These are phyloP conservation scores for Misopates orontium DNA, from an alignment of 257 asterid genomes.

Conservation along the genomic window DNA sequence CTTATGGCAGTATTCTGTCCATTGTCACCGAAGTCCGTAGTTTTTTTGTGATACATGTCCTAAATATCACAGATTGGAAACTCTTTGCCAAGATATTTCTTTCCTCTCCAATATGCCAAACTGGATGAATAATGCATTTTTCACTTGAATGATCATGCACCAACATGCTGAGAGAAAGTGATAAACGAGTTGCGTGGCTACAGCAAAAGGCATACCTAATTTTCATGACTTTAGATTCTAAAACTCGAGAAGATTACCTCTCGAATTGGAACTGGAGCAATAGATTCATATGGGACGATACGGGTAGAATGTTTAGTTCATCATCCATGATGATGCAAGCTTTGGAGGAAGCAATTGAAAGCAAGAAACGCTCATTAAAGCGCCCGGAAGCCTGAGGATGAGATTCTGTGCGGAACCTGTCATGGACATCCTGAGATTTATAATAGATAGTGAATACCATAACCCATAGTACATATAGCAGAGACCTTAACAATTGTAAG, in stretches of 20 bases:
- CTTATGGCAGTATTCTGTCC: not conserved
- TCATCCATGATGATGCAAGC: constrained; percentile 64
- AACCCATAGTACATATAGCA: not conserved
- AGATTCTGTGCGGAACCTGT: constrained; percentile 59
- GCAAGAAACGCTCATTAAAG: constrained; percentile 64
- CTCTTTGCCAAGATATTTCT: not conserved
- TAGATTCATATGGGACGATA: constrained; percentile 59
- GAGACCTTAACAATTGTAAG: not conserved
- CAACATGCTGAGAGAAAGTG: not conserved
- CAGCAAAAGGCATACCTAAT: not conserved
- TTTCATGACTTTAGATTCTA: not conserved
- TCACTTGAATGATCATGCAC: constrained; percentile 3
- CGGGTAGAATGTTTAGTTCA: constrained; percentile 56
- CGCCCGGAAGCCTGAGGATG: constrained; percentile 50
- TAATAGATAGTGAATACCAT: constrained; percentile 7
- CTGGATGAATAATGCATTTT: not conserved
- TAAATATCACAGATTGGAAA: not conserved
- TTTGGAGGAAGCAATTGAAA: constrained; percentile 57
- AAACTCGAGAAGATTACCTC: constrained; percentile 36
- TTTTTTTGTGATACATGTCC: not conserved
- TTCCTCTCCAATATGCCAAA: not conserved
- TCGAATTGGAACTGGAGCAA: constrained; percentile 37
- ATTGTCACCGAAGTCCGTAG: not conserved
- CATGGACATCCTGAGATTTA: constrained; percentile 59
- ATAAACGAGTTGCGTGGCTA: not conserved